phyloP scores from a whole-genome alignment of 345 rosid genomes.

The Jatropha curcas region DNA sequence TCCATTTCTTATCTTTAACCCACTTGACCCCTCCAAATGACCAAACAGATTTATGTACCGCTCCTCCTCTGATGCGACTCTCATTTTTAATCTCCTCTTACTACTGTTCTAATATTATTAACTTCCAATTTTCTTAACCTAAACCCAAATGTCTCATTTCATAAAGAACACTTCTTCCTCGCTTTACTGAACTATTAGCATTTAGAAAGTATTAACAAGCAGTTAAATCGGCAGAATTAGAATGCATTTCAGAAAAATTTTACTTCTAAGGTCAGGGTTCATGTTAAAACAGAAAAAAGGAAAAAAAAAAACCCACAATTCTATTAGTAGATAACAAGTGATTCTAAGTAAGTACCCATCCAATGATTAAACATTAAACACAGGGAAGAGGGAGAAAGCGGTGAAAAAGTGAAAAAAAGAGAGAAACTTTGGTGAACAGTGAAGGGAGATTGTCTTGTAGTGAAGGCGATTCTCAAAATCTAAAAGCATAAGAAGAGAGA shows the following conservation, averaged over 20 bases:
- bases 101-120: background rate
- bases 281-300: no score
- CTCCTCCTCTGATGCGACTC: conserved; percentile 31
- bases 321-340: conserved; percentile 12
- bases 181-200: no score
- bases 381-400: background rate
- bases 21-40: conserved; percentile 29
- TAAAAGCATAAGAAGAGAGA: background rate
- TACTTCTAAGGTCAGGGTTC: no score
- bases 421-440: conserved; percentile 21
- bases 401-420: background rate
- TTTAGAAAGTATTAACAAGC: no score
- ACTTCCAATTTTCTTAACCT: no score
- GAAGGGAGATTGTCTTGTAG: conserved; percentile 30
- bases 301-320: no score
- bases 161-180: no score
- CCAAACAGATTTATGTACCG: conserved; percentile 26
- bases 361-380: background rate
- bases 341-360: background rate
- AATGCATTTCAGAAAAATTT: no score
- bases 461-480: conserved; percentile 11
- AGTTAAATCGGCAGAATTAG: no score
- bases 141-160: no score
- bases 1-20: conserved; percentile 32
- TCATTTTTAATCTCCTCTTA: background rate